phyloP scores from a whole-genome alignment of 2,329 filamentous ascomycete species.

The Phaeosphaeriaceae sp. region DNA sequence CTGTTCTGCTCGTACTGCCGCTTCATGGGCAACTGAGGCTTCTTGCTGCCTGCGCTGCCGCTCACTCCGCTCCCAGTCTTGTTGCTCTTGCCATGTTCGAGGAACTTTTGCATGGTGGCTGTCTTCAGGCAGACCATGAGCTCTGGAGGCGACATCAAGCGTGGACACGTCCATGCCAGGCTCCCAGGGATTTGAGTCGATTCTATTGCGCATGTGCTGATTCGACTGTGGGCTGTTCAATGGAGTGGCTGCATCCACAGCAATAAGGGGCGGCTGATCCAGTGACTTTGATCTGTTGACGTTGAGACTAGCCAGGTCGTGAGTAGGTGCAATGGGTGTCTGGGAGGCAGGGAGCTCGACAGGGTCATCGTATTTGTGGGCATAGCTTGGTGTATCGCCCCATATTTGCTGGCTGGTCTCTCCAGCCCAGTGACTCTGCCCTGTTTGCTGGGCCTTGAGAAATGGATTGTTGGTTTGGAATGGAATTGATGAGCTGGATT shows the following conservation, averaged over 20 bases:
- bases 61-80: conserved; percentile 37
- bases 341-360: conserved; percentile 51
- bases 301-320: conserved; percentile 48
- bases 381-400: conserved; percentile 41
- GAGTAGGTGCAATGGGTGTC: conserved; percentile 47
- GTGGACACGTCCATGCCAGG: conserved; percentile 37
- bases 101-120: conserved; percentile 18
- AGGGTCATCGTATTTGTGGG: conserved; percentile 38
- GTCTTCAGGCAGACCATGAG: conserved; percentile 27
- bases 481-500: conserved; percentile 34
- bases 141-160: conserved; percentile 35
- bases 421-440: conserved; percentile 40
- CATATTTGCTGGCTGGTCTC: conserved; percentile 50
- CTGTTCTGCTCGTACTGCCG: conserved; percentile 25
- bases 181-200: conserved; percentile 36
- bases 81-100: conserved; percentile 40
- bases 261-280: conserved; percentile 38
- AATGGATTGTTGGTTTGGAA: conserved; percentile 55
- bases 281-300: conserved; percentile 31
- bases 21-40: conserved; percentile 23
- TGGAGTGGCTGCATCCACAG: conserved; percentile 27
- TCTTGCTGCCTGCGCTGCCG: conserved; percentile 31
- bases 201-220: conserved; percentile 27
- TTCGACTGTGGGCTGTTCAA: conserved; percentile 29
- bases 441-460: conserved; percentile 47